Base-by-base conservation (phyloP, 345 rosid genomes). In the Gossypium rotundifolium region DNA sequence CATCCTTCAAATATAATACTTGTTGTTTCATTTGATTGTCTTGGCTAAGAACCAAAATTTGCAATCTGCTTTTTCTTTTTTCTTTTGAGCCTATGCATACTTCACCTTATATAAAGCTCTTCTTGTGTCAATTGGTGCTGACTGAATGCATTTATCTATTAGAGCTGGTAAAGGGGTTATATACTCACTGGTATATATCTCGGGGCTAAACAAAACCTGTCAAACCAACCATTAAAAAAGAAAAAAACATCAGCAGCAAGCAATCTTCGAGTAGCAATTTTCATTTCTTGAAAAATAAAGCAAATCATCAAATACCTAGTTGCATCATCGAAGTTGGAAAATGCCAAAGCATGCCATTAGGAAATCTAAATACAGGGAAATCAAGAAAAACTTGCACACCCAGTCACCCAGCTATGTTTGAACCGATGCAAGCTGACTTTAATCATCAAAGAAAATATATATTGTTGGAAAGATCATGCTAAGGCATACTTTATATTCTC, bases 71-170 rank as follows among this genome's bases (percentile, higher is more conserved):
- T 61, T 27, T 46, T 33, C 44, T 75, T 11, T 25, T 52, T 22
- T 65, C 22, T n/a, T 27, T 70, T 70, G 8, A 40, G 51, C 51
- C 17, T 11, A 61, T 51, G 18, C 16, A 57, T 65, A 81, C 23
- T 48, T 71, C 71, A 93, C 99, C 98, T 95, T 95, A 78, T 95
- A 95, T 79, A 95, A 87, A 61, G 99, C 96, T 87, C 99, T 84
- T 75, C 98, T 88, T 44, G 99, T 95, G 82, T 95, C 99, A 77
- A 93, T 95, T 23, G 99, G 99, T 23, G 99, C 96, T 79, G 98
- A 94, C 79, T 92, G 98, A 57, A 92, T 94, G 76, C 98, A 94
- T 74, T 90, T 92, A 84, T 94, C 98, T 79, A 94, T 89, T 42
- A 94, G 93, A 71, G 76, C 91, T 65, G 98, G 96, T 79, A 92